phyloP scores from a whole-genome alignment of 2,329 filamentous ascomycete species.

The Xylariales sp. region DNA sequence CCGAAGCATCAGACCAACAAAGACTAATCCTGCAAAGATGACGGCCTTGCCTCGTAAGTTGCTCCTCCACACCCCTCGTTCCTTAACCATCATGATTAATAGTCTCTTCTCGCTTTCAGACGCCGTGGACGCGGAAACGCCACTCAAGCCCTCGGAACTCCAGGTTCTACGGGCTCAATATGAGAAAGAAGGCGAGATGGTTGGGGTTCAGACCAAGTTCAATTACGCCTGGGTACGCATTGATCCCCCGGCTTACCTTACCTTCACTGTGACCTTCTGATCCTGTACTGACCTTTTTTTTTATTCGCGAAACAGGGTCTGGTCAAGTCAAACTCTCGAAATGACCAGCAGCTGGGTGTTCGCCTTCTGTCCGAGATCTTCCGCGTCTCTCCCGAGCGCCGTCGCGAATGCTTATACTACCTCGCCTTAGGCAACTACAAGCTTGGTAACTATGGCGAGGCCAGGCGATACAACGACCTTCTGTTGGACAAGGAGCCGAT shows the following conservation, averaged over 20 bases:
- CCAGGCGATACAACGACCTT: slow-evolving; percentile 88
- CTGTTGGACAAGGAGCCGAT: slow-evolving; percentile 85
- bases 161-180: slow-evolving; percentile 91
- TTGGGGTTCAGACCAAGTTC: slow-evolving; percentile 97
- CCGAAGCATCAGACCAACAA: too few species aligned
- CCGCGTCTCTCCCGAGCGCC: slow-evolving; percentile 84
- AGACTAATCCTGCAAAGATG: slow-evolving; percentile 14
- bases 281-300: slow-evolving; percentile 2
- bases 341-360: slow-evolving; percentile 91
- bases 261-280: not conserved
- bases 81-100: too few species aligned
- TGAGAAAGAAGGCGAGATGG: slow-evolving; percentile 96
- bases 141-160: slow-evolving; percentile 86
- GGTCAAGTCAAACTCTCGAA: slow-evolving; percentile 82
- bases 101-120: slow-evolving; percentile 63
- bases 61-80: not conserved
- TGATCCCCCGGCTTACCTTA: not conserved
- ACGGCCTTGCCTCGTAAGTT: slow-evolving; percentile 26
- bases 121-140: slow-evolving; percentile 96
- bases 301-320: slow-evolving; percentile 83
- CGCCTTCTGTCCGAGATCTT: slow-evolving; percentile 95
- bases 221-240: slow-evolving; percentile 94
- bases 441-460: slow-evolving; percentile 94
- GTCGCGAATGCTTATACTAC: slow-evolving; percentile 97
- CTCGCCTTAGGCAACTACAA: slow-evolving; percentile 97